phyloP scores from a whole-genome alignment of 2,329 filamentous ascomycete species.

The Sarocladium oryzae region DNA sequence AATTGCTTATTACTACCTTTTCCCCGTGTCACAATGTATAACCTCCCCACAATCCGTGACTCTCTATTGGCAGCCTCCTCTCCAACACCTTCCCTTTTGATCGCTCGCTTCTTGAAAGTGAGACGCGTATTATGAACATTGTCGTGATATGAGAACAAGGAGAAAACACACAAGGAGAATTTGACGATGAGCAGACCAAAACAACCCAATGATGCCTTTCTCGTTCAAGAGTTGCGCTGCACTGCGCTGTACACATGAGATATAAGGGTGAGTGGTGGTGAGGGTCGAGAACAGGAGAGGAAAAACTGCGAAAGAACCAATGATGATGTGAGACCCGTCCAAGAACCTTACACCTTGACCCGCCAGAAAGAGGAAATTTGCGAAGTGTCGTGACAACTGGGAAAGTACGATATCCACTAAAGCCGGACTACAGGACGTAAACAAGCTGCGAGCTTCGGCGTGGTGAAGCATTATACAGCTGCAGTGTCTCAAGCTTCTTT shows the following conservation, averaged over 20 bases:
- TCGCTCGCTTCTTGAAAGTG: conserved; percentile 7
- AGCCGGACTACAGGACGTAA: neutral
- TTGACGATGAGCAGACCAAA: conserved; percentile 18
- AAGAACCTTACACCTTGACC: neutral
- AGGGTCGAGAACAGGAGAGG: conserved; percentile 16
- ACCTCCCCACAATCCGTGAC: conserved; percentile 9
- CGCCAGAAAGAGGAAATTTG: neutral
- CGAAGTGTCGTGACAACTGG: neutral
- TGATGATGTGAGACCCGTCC: neutral
- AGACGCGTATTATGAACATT: conserved; percentile 10
- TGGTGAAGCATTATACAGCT: neutral
- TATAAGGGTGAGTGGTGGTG: neutral
- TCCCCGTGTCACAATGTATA: neutral
- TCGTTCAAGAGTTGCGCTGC: conserved; percentile 30
- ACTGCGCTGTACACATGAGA: conserved; percentile 28
- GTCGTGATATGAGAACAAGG: conserved; percentile 11
- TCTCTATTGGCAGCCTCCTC: neutral
- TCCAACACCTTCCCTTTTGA: neutral
- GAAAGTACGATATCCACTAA: neutral
- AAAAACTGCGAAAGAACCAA: conserved; percentile 9
- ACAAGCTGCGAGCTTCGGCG: neutral
- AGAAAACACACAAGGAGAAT: conserved; percentile 16
- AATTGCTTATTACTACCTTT: conserved; percentile 9
- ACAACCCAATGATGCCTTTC: conserved; percentile 31
- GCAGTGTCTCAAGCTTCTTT: neutral